These are phyloP conservation scores for Beauveria australis DNA, from an alignment of 2,329 filamentous ascomycete species.

Conservation along the genomic window DNA sequence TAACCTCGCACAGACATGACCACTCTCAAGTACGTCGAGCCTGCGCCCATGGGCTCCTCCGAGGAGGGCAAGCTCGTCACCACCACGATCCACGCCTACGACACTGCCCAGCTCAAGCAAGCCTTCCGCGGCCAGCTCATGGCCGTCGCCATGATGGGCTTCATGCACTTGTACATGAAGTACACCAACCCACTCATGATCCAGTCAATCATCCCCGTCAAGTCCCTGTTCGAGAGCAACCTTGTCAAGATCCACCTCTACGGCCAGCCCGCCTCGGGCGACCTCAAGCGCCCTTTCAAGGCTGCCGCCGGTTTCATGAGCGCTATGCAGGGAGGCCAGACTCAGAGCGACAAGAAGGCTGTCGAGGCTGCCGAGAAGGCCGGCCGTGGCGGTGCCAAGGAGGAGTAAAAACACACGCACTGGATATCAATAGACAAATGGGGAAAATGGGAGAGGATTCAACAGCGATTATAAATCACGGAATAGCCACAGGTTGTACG, in stretches of 20 bases:
- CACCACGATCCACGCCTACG: conserved; percentile 94
- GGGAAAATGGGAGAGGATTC: neutral
- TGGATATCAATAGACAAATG: neutral
- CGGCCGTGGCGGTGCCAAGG: conserved; percentile 62
- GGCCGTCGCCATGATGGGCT: conserved; percentile 94
- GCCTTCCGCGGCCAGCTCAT: conserved; percentile 88
- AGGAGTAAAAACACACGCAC: conserved; percentile 45
- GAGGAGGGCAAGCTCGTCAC: conserved; percentile 96
- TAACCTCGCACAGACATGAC: conserved; percentile 62
- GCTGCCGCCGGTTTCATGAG: conserved; percentile 72
- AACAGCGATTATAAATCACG: neutral
- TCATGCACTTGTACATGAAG: conserved; percentile 99
- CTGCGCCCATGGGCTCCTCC: conserved; percentile 80
- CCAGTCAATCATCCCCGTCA: conserved; percentile 96
- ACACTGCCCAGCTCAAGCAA: conserved; percentile 73
- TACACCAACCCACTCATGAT: conserved; percentile 99
- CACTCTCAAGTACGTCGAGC: conserved; percentile 97
- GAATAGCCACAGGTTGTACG: neutral
- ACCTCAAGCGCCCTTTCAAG: conserved; percentile 97
- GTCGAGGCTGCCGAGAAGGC: conserved; percentile 73
- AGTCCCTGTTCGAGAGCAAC: conserved; percentile 91
- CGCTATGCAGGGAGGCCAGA: conserved; percentile 61
- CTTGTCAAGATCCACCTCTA: conserved; percentile 92
- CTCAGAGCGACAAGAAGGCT: conserved; percentile 88
- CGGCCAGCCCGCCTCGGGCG: conserved; percentile 76